phyloP scores from a whole-genome alignment of 2,329 filamentous ascomycete genomes.

The Penicillium sp. region DNA sequence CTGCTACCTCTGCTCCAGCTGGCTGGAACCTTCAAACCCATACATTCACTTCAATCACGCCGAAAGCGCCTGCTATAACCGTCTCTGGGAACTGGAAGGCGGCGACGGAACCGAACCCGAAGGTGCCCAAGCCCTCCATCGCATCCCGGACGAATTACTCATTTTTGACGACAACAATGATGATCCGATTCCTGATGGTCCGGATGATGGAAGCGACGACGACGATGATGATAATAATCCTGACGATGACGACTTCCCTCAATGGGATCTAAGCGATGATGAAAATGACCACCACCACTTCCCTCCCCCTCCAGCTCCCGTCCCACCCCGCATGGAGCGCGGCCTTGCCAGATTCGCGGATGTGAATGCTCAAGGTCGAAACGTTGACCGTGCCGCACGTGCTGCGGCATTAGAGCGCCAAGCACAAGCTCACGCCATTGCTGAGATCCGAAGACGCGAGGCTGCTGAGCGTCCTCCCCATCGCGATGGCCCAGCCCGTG shows the following conservation, averaged over 20 bases:
- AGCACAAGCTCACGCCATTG: conserved; percentile 45
- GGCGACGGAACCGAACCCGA: conserved; percentile 66
- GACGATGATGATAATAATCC: conserved; percentile 35
- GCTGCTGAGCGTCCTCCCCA: conserved; percentile 24
- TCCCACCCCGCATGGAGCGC: conserved; percentile 39
- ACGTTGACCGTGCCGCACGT: conserved; percentile 35
- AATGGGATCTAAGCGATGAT: conserved; percentile 26
- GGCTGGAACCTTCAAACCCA: conserved; percentile 78
- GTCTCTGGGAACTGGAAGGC: conserved; percentile 85
- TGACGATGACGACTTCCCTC: conserved; percentile 24
- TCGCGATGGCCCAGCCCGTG: conserved; percentile 4
- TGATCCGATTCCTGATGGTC: conserved; percentile 3
- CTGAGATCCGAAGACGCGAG: conserved; percentile 38
- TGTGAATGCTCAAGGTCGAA: conserved; percentile 33
- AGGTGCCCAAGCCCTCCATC: conserved; percentile 45
- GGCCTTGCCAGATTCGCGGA: conserved; percentile 30
- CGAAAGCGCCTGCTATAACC: conserved; percentile 75
- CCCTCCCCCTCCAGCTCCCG: conserved; percentile 47
- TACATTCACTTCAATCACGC: conserved; percentile 85
- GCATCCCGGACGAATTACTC: conserved; percentile 45
- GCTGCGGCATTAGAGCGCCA: conserved; percentile 44
- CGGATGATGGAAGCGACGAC: conserved; percentile 17
- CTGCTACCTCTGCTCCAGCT: conserved; percentile 91
- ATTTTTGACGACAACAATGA: conserved; percentile 37
- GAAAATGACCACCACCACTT: conserved; percentile 24